Evolutionary conservation across 164 flowering plant genomes (phyloP), one percentile per base, ranked within the genome.

Genomic region (Chloranthus sessilifolius): DNA sequence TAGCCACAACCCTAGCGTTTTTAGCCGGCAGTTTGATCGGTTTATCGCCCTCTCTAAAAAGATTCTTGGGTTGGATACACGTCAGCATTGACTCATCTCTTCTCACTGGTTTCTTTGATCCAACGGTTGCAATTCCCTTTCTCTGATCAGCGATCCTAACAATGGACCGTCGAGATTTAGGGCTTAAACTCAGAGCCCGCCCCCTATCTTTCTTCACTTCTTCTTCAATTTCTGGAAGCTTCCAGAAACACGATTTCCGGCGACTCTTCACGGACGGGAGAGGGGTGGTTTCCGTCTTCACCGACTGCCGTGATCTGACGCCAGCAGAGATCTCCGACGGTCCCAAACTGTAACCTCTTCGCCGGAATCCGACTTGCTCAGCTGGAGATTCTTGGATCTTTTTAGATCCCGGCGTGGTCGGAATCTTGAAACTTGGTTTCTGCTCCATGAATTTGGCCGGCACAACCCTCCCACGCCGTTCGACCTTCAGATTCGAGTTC

Each of bases 211-310:
- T 47, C 60, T 71, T 36, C 62, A 41, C 38, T 43, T 52, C 60
- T 56, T 86, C 95, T 27, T 81, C 81, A 20, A 81, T 70, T 0
- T 68, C 90, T 12, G 68, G 62, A 10, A 83, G 68, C 70, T 78
- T 83, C 69, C 69, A 74, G 55, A 69, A 78, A 54, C 89, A 77
- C 0, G 88, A 81, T 61, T 81, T 71, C 25, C 92, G 57, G 34
- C 89, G 74, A 53, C 14, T 68, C 64, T 74, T 62, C 3, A 43
- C 55, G 1, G 70, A 41, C 40, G 50, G 78, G 56, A 69, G 43
- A 0, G 84, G 79, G 3, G 91, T 73, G 7, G 40, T 55, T 5
- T 76, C 79, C 0, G 39, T 59, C 56, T 61, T 77, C 2, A 56
- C 49, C 30, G 39, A 17, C 14, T 52, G 67, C 68, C 68, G 72